These are phyloP conservation scores for Stachybotrys chartarum DNA, from an alignment of 2,329 filamentous ascomycete genomes.

Conservation along the genomic window DNA sequence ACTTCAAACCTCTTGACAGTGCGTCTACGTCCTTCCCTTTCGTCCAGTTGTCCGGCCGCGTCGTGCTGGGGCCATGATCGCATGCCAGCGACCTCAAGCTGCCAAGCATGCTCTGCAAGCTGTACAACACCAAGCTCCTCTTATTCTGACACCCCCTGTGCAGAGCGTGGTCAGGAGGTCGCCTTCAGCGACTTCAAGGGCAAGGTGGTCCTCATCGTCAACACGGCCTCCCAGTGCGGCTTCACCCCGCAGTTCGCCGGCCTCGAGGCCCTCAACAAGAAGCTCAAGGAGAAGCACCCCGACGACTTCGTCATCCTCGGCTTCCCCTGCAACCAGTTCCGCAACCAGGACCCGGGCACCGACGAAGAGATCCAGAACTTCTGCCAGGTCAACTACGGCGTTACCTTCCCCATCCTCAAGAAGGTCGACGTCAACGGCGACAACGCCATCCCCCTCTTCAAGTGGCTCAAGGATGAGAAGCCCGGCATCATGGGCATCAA, in stretches of 20 bases:
- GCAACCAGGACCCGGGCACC: constrained; percentile 76
- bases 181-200: constrained; percentile 66
- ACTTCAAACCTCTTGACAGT: constrained; percentile 81
- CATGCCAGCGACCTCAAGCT: neutral
- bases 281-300: constrained; percentile 58
- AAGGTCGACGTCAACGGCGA: constrained; percentile 95
- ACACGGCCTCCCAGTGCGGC: constrained; percentile 97
- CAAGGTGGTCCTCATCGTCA: constrained; percentile 94
- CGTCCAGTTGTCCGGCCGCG: constrained; percentile 1
- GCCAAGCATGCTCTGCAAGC: too few relatives aligned
- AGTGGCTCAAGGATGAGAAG: constrained; percentile 68
- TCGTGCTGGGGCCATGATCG: neutral
- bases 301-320: constrained; percentile 82
- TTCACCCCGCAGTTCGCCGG: constrained; percentile 94
- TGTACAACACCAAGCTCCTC: neutral
- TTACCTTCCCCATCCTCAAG: constrained; percentile 81
- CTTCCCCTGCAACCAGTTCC: constrained; percentile 99
- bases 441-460: constrained; percentile 68
- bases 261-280: constrained; percentile 85
- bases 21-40: constrained; percentile 25
- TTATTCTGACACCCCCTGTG: constrained; percentile 8
- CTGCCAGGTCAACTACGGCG: constrained; percentile 89
- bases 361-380: constrained; percentile 76
- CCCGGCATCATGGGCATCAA: constrained; percentile 82
- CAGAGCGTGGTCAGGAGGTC: constrained; percentile 57